Conservation (phyloP, 192 early-diverging fungal species). For the Coemansia sp. region DNA sequence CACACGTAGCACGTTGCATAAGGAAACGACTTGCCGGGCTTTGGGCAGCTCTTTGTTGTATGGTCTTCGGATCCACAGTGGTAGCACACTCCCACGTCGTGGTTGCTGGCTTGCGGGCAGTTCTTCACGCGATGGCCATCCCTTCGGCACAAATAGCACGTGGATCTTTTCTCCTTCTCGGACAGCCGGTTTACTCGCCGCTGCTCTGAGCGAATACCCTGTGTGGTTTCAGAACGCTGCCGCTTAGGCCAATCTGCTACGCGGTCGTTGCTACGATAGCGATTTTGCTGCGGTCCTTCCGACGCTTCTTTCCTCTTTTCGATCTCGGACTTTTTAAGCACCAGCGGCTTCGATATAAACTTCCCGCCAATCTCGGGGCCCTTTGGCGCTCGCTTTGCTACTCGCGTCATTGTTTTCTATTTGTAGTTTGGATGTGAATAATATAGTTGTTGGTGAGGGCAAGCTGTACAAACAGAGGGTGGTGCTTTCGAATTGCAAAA, state of each 20-base stretch:
- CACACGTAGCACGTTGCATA: slow-evolving; percentile 91
- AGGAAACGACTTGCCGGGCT: slow-evolving; percentile 58
- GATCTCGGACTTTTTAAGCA: slow-evolving; percentile 53
- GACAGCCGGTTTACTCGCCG: slow-evolving; percentile 30
- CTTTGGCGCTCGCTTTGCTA: slow-evolving; percentile 60
- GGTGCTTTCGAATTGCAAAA: background rate
- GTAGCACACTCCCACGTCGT: slow-evolving; percentile 73
- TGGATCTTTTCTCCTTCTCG: slow-evolving; percentile 41
- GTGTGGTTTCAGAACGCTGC: background rate
- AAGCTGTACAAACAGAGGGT: background rate
- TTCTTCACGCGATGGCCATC: slow-evolving; percentile 80
- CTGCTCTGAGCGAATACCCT: slow-evolving; percentile 29
- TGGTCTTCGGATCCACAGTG: slow-evolving; percentile 88
- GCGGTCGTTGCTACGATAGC: slow-evolving; percentile 3
- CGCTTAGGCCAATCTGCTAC: background rate
- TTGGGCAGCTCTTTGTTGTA: slow-evolving; percentile 72
- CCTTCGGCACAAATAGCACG: slow-evolving; percentile 85
- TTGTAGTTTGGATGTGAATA: background rate
- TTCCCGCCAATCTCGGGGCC: slow-evolving; percentile 53
- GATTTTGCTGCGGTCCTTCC: slow-evolving; percentile 17
- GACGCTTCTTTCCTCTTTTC: slow-evolving; percentile 17
- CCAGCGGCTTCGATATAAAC: slow-evolving; percentile 54
- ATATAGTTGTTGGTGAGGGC: background rate
- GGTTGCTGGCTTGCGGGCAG: slow-evolving; percentile 66
- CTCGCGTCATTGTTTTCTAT: slow-evolving; percentile 54